phyloP scores from a whole-genome alignment of 192 early-diverging fungal species.

The Umbelopsis vinacea region DNA sequence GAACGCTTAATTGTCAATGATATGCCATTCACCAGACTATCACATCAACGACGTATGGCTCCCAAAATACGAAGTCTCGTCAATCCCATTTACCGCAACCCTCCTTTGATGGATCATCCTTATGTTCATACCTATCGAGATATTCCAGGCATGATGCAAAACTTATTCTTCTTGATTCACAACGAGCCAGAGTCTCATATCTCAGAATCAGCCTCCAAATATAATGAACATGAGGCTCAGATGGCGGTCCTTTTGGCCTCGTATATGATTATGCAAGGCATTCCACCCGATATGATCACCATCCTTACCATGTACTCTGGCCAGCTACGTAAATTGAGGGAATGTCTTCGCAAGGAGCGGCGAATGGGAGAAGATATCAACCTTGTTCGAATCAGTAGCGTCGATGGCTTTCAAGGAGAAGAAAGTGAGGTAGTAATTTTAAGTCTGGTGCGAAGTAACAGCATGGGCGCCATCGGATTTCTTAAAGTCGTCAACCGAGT shows the following conservation, averaged over 20 bases:
- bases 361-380: slow-evolving; percentile 43
- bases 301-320: slow-evolving; percentile 63
- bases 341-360: slow-evolving; percentile 37
- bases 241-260: slow-evolving; percentile 53
- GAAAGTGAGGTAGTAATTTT: slow-evolving; percentile 99
- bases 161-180: slow-evolving; percentile 58
- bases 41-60: slow-evolving; percentile 61
- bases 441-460: slow-evolving; percentile 91
- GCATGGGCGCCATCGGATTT: slow-evolving; percentile 84
- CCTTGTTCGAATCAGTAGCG: slow-evolving; percentile 86
- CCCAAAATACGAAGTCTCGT: slow-evolving; percentile 56
- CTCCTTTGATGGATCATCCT: slow-evolving; percentile 48
- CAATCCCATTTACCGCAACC: slow-evolving; percentile 52
- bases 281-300: slow-evolving; percentile 52
- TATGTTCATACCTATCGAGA: slow-evolving; percentile 38
- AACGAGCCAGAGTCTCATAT: slow-evolving; percentile 45
- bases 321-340: slow-evolving; percentile 46
- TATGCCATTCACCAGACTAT: slow-evolving; percentile 47
- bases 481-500: slow-evolving; percentile 67
- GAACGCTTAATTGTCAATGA: slow-evolving; percentile 51
- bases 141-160: slow-evolving; percentile 52
- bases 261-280: slow-evolving; percentile 58
- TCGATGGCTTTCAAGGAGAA: slow-evolving; percentile 97
- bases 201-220: slow-evolving; percentile 49
- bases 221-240: slow-evolving; percentile 51